Percentiles rank a stretch among this genome's conserved stretches.
Evolutionary conservation across 768 basidiomycete genomes (phyloP).

Genomic region (Trametes cingulata): DNA sequence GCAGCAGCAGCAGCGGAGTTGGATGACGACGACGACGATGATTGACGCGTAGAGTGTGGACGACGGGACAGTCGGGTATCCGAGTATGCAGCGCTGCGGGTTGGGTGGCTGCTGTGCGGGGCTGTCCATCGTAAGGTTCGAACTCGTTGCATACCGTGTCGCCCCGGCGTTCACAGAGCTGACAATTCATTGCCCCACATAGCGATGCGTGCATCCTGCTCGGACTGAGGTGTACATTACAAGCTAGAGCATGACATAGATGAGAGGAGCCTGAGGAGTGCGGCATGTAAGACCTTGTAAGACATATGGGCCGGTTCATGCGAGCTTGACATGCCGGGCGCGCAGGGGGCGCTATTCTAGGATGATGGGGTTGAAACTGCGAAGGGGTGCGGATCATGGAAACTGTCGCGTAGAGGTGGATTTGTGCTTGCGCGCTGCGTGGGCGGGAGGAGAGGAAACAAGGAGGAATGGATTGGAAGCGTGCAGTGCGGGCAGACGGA

Average conservation of each 20-base stretch:
- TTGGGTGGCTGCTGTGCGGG: background rate
- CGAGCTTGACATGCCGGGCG: background rate
- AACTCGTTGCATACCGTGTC: background rate
- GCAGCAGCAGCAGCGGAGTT: constrained; percentile 43
- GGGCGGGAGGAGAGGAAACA: background rate
- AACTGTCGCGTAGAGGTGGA: background rate
- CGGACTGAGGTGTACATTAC: background rate
- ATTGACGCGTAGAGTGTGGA: constrained; percentile 7
- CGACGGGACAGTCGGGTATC: background rate
- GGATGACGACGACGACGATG: constrained; percentile 56
- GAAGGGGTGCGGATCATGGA: background rate
- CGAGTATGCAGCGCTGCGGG: background rate
- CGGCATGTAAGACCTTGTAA: background rate
- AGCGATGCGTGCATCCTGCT: too few relatives aligned
- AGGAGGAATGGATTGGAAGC: constrained; percentile 1
- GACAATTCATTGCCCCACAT: too few relatives aligned
- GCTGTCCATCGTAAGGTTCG: background rate
- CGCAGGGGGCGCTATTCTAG: background rate
- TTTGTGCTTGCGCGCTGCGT: background rate
- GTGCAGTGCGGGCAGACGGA: too few relatives aligned
- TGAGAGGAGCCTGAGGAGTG: background rate
- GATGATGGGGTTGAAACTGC: constrained; percentile 3
- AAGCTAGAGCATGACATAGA: background rate
- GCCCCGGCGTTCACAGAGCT: background rate
- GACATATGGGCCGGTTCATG: too few relatives aligned